phyloP scores from a whole-genome alignment of 2,329 filamentous ascomycete genomes.

The Nemania sp. region DNA sequence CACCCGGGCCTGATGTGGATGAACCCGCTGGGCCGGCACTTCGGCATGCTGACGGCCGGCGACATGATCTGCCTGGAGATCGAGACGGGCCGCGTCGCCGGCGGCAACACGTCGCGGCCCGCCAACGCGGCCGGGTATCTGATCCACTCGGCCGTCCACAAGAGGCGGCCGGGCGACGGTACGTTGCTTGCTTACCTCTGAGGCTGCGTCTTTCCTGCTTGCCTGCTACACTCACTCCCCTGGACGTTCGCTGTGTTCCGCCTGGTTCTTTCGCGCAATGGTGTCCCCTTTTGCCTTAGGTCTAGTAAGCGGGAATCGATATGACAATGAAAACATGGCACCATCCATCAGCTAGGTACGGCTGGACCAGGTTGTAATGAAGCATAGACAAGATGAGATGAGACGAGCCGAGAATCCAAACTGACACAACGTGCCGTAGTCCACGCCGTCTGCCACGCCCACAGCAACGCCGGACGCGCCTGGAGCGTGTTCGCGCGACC shows the following conservation, averaged over 20 bases:
- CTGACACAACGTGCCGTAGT: conserved; percentile 45
- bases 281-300: neutral
- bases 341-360: neutral
- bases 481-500: conserved; percentile 68
- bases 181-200: neutral
- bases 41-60: conserved; percentile 64
- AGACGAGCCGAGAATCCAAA: neutral
- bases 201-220: neutral
- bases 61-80: conserved; percentile 71
- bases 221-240: neutral
- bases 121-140: conserved; percentile 71
- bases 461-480: conserved; percentile 68
- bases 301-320: neutral
- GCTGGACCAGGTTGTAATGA: too few species aligned
- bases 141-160: conserved; percentile 72
- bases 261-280: neutral
- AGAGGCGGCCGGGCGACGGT: conserved; percentile 54
- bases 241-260: neutral
- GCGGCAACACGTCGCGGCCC: conserved; percentile 63
- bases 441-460: conserved; percentile 70
- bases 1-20: conserved; percentile 59
- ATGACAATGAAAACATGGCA: neutral
- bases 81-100: conserved; percentile 61
- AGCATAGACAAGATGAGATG: too few species aligned
- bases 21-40: conserved; percentile 68